A percentile compares a stretch with the other conserved stretches of the same genome.
Evolutionary conservation across 306 rosid species (phyloP).

Genomic region (Castanea crenata): DNA sequence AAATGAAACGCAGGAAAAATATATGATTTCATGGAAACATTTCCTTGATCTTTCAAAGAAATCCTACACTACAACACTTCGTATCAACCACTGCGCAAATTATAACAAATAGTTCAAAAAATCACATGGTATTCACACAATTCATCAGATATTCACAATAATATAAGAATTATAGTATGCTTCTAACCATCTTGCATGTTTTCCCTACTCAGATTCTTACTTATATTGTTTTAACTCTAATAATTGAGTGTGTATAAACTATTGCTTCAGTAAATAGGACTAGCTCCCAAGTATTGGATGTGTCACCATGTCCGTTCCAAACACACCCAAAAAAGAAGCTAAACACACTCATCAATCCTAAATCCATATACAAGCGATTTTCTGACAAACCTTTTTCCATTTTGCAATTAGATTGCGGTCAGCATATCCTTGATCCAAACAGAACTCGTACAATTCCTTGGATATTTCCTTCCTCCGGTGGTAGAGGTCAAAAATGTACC

Average conservation of each 20-base stretch:
- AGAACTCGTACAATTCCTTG: conserved; percentile 68
- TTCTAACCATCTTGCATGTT: background rate
- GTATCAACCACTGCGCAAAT: background rate
- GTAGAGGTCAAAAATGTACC: conserved; percentile 71
- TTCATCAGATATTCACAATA: background rate
- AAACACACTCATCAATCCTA: background rate
- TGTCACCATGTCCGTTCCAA: background rate
- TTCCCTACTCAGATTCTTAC: background rate
- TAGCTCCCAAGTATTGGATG: conserved; percentile 1
- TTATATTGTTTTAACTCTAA: background rate
- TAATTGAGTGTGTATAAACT: background rate
- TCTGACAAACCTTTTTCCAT: conserved; percentile 64
- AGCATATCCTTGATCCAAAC: conserved; percentile 79
- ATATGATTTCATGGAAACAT: background rate
- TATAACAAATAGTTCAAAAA: background rate
- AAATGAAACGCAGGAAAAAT: background rate
- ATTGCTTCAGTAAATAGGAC: background rate
- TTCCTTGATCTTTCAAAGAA: background rate
- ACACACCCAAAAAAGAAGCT: background rate
- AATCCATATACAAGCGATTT: background rate
- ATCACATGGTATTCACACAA: background rate
- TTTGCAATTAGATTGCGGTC: conserved; percentile 70
- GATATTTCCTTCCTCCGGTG: conserved; percentile 68
- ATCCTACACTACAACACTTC: background rate
- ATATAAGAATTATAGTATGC: background rate